phyloP scores from a whole-genome alignment of 108 stramenopile species.

The Nannochloropsis granulata region DNA sequence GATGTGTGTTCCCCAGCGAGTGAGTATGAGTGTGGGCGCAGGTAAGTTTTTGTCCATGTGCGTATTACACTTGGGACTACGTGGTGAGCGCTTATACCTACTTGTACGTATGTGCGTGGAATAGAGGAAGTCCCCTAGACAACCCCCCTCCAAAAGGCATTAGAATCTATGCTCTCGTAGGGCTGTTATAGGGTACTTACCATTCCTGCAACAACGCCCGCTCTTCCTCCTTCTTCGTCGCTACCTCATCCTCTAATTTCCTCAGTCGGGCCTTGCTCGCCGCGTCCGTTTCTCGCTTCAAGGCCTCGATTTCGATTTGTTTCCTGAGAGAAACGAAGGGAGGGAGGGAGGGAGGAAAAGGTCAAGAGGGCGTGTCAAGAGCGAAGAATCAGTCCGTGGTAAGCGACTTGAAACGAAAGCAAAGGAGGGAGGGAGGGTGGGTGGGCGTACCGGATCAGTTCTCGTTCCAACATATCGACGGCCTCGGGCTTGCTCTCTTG shows the following conservation, averaged over 20 bases:
- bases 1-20: too few species aligned
- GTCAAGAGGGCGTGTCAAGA: too few species aligned
- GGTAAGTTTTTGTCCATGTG: too few species aligned
- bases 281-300: slow-evolving; percentile 57
- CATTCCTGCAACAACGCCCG: neutral
- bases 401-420: too few species aligned
- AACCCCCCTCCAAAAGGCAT: too few species aligned
- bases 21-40: too few species aligned
- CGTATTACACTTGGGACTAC: too few species aligned
- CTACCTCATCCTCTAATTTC: slow-evolving; percentile 35
- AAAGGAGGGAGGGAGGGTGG: neutral
- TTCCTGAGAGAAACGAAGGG: neutral
- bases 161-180: too few species aligned
- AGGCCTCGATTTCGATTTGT: slow-evolving; percentile 69
- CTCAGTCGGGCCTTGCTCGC: slow-evolving; percentile 48
- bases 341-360: neutral
- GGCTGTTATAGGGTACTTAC: neutral
- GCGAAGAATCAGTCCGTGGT: too few species aligned
- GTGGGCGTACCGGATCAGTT: slow-evolving; percentile 20
- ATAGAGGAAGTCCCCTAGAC: too few species aligned
- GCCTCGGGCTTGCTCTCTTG: slow-evolving; percentile 67
- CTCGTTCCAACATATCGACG: slow-evolving; percentile 68
- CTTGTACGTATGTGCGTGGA: too few species aligned
- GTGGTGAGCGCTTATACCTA: too few species aligned
- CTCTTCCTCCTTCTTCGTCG: neutral